Base-by-base conservation (phyloP, 208 protist species). In the Porcisia hertigi region DNA sequence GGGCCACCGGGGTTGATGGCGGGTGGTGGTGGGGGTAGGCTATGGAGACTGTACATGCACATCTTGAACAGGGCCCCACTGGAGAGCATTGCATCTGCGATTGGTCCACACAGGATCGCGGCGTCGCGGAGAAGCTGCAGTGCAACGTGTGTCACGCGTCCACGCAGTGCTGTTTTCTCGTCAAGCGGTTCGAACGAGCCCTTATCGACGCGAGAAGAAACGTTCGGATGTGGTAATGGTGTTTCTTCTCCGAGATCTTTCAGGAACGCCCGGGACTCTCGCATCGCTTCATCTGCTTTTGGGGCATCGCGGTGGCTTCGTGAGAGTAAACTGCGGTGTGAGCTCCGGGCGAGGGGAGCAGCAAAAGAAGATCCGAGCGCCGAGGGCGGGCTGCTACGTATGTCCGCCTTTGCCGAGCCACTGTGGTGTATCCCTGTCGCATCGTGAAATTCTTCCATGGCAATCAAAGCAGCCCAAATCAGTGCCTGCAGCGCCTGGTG, bases 401-500 rank as follows among this genome's bases (percentile, higher is more conserved):
- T 34, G 53, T 60, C 53, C 12, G 34, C 53, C 34, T 12, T 59
- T 16, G 45, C 23, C 7, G 53, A 57, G 11, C 36, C 30, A 6
- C 43, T 41, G 49, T 62, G 34, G 53, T 30, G 49, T 49, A 59
- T 34, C 30, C 20, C 52, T 57, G 45, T 41, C 4, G n/a, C 69
- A 45, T 6, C 20, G 0, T 62, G n/a, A 63, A 66, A 43, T 30
- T 43, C 63, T 11, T 77, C 59, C 7, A 77, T 2, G 6, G 77
- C 77, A 1, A 70, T 41, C 34, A 82, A 62, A 7, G 77, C 72
- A 34, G 54, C 47, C 58, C 67, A 25, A 39, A 52, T 70, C 45
- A 82, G 59, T 70, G 86, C 88, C 43, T 86, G 76, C 49, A 90
- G 79, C 0, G 84, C 88, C 45, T 89, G 80, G 60, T 93, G 84